These are phyloP conservation scores for Massospora cicadina DNA, from an alignment of 371 early-diverging fungal genomes.

Conservation along the genomic window DNA sequence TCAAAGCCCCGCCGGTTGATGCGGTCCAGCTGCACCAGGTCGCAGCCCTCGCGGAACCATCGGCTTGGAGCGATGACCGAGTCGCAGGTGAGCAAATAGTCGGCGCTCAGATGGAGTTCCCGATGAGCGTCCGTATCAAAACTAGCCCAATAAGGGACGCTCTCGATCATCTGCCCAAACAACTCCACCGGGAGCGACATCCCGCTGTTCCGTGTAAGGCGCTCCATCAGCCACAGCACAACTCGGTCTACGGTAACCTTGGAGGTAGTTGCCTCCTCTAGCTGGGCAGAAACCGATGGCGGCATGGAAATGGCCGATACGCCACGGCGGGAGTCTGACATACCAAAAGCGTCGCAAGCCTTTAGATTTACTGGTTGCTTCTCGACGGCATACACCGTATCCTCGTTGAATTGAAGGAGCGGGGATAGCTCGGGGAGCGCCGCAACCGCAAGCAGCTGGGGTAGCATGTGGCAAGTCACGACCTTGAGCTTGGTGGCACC, in stretches of 20 bases:
- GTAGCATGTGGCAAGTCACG: constrained; percentile 17
- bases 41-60: constrained; percentile 10
- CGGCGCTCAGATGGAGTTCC: constrained; percentile 1
- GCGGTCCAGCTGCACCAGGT: not conserved
- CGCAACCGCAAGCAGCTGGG: constrained; percentile 7
- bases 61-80: not conserved
- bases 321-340: not conserved
- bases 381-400: constrained; percentile 7
- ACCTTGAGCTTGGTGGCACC: constrained; percentile 14
- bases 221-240: constrained; percentile 2
- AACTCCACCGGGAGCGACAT: not conserved
- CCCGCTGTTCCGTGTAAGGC: not conserved
- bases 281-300: not conserved
- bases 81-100: constrained; percentile 6
- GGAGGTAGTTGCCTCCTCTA: not conserved
- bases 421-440: not conserved
- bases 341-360: not conserved
- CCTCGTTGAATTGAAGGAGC: not conserved
- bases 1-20: constrained; percentile 3
- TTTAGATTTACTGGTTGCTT: not conserved
- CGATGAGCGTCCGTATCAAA: not conserved
- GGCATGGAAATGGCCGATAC: not conserved
- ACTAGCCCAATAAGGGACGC: not conserved
- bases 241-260: not conserved
- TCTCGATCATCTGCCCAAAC: constrained; percentile 1